Evolutionary conservation across 176 grass and related monocot species (phyloP), one percentile per base, ranked within the genome.

Genomic region (Hsuehochloa calcarea): DNA sequence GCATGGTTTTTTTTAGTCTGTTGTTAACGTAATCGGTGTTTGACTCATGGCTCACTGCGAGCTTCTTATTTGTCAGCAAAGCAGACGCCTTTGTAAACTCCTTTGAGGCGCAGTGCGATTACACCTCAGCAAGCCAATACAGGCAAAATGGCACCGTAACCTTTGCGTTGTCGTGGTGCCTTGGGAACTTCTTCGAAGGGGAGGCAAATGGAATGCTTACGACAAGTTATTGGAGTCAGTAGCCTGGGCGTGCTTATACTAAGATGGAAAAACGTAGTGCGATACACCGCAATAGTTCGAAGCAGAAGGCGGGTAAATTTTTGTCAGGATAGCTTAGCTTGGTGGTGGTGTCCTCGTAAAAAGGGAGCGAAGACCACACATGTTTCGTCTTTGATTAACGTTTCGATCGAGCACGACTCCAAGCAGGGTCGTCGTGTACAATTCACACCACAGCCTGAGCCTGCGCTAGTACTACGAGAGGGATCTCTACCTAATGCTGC

Each of bases 91-190:
- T 9, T n/a, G 19, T 14, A 58, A 46, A 17, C 4, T 3, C 20
- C 22, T 35, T 26, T 22, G 19, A 44, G 14, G 20, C 1, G 27
- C 23, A 61, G 72, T 65, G 83, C 88, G 83, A 86, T 77, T 90
- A 76, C 83, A 86, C 64, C 12, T 85, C 77, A 85, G 43, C 82
- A 40, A 20, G 4, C 9, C 10, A 0, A 16, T 4, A 12, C 4
- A 15, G 27, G 50, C 25, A 61, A 81, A 54, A 54, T 80, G 41
- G 8, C 2, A 17, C 10, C 8, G 19, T 45, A 20, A 0, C 23
- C 11, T 72, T 52, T 39, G 40, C 11, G 23, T 40, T 43, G 43
- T 61, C 3, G 56, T 41, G 40, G 23, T 10, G 13, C 44, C 34
- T 26, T 8, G 14, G 25, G 47, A 25, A n/a, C 22, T 75, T 16